phyloP scores from a whole-genome alignment of 2,329 filamentous ascomycete genomes.

The Arthrobotrys entomopaga region DNA sequence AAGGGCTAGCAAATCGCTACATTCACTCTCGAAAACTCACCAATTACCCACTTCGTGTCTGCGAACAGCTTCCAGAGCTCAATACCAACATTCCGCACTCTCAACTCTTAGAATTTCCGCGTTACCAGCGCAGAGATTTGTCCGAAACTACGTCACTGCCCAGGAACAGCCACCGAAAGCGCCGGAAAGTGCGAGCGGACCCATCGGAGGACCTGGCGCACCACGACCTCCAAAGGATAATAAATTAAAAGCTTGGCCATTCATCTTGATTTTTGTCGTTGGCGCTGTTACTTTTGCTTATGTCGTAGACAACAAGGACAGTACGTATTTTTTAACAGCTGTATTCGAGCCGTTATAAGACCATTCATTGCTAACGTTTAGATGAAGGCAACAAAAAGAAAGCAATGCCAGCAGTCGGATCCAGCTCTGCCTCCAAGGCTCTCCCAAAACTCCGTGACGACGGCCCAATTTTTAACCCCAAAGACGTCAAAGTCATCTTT shows the following conservation, averaged over 20 bases:
- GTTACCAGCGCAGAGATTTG: constrained; percentile 30
- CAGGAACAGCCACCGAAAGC: constrained; percentile 20
- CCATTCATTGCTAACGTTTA: constrained; percentile 3
- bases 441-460: constrained; percentile 52
- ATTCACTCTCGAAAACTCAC: constrained; percentile 36
- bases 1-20: constrained; percentile 44
- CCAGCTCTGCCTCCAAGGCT: constrained; percentile 61
- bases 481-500: constrained; percentile 90
- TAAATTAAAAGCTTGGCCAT: constrained; percentile 62
- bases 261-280: constrained; percentile 63
- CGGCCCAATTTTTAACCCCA: constrained; percentile 73
- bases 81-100: constrained; percentile 21
- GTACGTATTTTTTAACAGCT: constrained; percentile 61
- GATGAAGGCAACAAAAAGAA: constrained; percentile 27
- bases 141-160: constrained; percentile 42
- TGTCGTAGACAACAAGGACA: constrained; percentile 67
- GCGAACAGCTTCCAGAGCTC: constrained; percentile 25
- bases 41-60: constrained; percentile 13
- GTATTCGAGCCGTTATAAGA: neutral
- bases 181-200: constrained; percentile 25
- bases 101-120: constrained; percentile 21
- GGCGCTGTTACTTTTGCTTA: constrained; percentile 66
- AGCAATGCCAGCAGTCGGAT: constrained; percentile 38
- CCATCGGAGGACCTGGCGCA: constrained; percentile 48
- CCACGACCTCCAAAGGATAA: constrained; percentile 51